Base-by-base conservation (phyloP, 495 filamentous ascomycete genomes). In the Trichoderma gamsii region DNA sequence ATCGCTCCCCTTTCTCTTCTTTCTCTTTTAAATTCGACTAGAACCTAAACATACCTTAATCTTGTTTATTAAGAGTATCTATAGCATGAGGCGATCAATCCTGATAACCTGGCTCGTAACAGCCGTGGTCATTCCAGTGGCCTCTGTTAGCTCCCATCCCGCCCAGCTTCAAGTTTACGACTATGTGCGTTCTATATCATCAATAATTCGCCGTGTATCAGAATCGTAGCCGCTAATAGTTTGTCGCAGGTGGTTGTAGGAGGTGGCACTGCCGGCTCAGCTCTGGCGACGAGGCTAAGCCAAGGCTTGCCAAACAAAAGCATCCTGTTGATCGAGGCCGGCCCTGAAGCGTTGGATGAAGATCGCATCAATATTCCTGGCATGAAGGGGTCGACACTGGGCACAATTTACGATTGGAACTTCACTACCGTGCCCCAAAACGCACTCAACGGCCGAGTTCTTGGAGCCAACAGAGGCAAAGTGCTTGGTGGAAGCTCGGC, bases 241-340 rank as follows among this genome's bases (percentile, higher is more conserved):
- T 35, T 27, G 56, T 44, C 18, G 18, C 23, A 75, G 74, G 72
- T 96, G 70, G 87, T 94, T 71, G 86, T 93, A 3, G 83, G 83
- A 4, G 87, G 86, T 63, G 87, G 87, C 12, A 88, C 85, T 0
- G 85, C 85, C 5, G 86, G 87, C 32, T 80, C 78, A 67, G 79
- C 80, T 3, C 75, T 88, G 16, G 87, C 87, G 5, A 81, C 82
- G n/a, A 81, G 87, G 41, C 80, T 89, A 18, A 86, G 86, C 11
- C 80, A 83, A 51, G 84, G 85, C 46, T 70, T 77, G 9, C 79
- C 82, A 15, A 74, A 80, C 15, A 78, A 84, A 49, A 75, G 73
- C 3, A 78, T 88, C 61, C 77, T 88, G 9, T 74, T 89, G 12
- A 76, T 88, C 23, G 86, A 89, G 74, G 84, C 85, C 16, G 86